Conservation (phyloP, 805 yeast species). For the Pichia kluyveri region DNA sequence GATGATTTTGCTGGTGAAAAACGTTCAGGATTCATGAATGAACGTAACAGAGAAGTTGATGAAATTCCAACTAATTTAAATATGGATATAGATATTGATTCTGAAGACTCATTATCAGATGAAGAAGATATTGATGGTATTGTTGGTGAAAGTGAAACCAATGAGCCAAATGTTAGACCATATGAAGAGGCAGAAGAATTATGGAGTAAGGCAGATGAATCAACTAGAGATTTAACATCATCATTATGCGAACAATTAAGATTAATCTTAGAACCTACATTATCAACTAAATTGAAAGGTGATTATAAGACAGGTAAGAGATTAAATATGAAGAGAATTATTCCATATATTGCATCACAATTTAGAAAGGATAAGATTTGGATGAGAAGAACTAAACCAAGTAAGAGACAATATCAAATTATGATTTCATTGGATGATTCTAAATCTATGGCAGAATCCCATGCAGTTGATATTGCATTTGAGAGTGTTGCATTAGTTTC, state of each 20-base stretch:
- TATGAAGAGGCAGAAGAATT: constrained; percentile 59
- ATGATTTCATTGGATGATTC: constrained; percentile 98
- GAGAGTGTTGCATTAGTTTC: constrained; percentile 90
- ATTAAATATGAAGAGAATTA: constrained; percentile 93
- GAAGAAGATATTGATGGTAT: constrained; percentile 12
- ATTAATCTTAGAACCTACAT: constrained; percentile 87
- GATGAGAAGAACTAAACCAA: constrained; percentile 95
- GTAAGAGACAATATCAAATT: constrained; percentile 93
- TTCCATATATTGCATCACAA: constrained; percentile 95
- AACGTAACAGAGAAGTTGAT: constrained; percentile 14
- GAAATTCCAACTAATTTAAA: constrained; percentile 31
- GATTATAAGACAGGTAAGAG: constrained; percentile 97
- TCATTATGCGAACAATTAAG: constrained; percentile 88
- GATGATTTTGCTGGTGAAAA: constrained; percentile 14
- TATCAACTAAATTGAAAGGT: constrained; percentile 91
- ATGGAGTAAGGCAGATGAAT: constrained; percentile 77
- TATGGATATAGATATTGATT: constrained; percentile 31
- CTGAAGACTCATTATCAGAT: constrained; percentile 21
- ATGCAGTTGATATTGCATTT: constrained; percentile 84
- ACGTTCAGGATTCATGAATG: constrained; percentile 15
- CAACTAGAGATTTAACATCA: constrained; percentile 83
- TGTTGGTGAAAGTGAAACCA: constrained; percentile 15
- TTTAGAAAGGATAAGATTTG: constrained; percentile 97
- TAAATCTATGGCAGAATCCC: constrained; percentile 92
- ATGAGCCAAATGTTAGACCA: constrained; percentile 10